Percentiles rank a stretch among this genome's conserved stretches.
These are phyloP conservation scores for Pichia sp. DNA, from an alignment of 1,139 yeast species.

Conservation along the genomic window DNA sequence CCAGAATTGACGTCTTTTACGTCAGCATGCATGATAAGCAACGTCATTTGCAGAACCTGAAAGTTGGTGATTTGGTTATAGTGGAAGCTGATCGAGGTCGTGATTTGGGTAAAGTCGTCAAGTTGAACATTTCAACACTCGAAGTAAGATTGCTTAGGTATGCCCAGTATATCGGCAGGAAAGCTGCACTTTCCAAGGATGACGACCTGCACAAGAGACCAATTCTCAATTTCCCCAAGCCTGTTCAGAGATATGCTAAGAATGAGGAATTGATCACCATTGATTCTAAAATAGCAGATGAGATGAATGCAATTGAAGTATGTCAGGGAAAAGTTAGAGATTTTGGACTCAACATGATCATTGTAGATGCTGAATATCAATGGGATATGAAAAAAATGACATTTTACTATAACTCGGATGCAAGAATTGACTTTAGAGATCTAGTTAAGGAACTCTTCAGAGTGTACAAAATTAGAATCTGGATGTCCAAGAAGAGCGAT, in stretches of 20 bases:
- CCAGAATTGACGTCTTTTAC: conserved; percentile 77
- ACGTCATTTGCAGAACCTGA: conserved; percentile 43
- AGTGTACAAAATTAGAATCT: conserved; percentile 90
- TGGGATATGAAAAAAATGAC: conserved; percentile 92
- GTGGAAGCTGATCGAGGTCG: conserved; percentile 98
- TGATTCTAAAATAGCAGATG: conserved; percentile 56
- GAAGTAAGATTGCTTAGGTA: conserved; percentile 48
- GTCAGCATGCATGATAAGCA: conserved; percentile 30
- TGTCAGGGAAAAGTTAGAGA: conserved; percentile 53
- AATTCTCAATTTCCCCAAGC: conserved; percentile 60
- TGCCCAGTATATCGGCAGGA: conserved; percentile 51
- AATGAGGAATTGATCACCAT: conserved; percentile 55
- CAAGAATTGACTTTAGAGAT: conserved; percentile 87
- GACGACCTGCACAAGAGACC: conserved; percentile 29
- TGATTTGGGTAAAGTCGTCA: conserved; percentile 77
- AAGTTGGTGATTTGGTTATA: conserved; percentile 73
- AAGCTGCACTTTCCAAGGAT: conserved; percentile 38
- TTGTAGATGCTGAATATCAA: conserved; percentile 76
- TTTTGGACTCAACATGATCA: conserved; percentile 26
- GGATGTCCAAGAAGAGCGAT: conserved; percentile 79
- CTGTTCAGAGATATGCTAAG: conserved; percentile 64
- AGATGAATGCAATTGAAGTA: conserved; percentile 61
- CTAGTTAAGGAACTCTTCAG: conserved; percentile 88
- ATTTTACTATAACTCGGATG: conserved; percentile 72
- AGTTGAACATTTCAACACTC: conserved; percentile 58